Conservation (phyloP, 345 rosid species). For the Rhodamnia argentea region DNA sequence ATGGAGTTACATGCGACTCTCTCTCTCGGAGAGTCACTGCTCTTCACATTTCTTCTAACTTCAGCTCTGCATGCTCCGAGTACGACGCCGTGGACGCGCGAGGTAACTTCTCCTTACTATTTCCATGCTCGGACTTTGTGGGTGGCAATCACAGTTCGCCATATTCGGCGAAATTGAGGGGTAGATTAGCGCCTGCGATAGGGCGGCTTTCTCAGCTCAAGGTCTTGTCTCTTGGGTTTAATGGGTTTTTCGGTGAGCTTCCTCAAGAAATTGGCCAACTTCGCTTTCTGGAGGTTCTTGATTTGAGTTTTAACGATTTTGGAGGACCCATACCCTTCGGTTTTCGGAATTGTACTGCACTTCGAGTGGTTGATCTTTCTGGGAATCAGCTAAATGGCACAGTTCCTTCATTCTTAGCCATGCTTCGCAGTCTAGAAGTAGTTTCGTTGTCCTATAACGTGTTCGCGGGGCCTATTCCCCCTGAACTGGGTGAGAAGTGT, state of each 20-base stretch:
- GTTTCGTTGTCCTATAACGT: constrained; percentile 23
- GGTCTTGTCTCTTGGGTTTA: constrained; percentile 29
- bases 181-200: constrained; percentile 16
- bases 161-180: constrained; percentile 14
- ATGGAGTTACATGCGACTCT: constrained; percentile 31
- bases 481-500: constrained; percentile 22
- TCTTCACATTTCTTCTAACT: constrained; percentile 15
- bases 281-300: constrained; percentile 29
- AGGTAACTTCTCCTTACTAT: constrained; percentile 22
- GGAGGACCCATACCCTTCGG: constrained; percentile 17
- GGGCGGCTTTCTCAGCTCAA: constrained; percentile 24
- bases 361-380: constrained; percentile 26
- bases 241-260: constrained; percentile 25
- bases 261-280: constrained; percentile 30
- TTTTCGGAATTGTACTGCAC: constrained; percentile 21
- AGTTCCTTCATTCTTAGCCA: constrained; percentile 13
- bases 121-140: constrained; percentile 16
- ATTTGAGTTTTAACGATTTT: constrained; percentile 39
- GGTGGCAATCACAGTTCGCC: constrained; percentile 2
- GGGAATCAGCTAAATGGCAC: constrained; percentile 33
- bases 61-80: constrained; percentile 12
- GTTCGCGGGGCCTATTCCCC: constrained; percentile 24
- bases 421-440: constrained; percentile 9
- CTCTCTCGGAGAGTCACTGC: constrained; percentile 21
- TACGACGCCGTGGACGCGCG: neutral